Base-by-base conservation (phyloP, 352 stramenopile species). In the Globisporangium mamillatum region DNA sequence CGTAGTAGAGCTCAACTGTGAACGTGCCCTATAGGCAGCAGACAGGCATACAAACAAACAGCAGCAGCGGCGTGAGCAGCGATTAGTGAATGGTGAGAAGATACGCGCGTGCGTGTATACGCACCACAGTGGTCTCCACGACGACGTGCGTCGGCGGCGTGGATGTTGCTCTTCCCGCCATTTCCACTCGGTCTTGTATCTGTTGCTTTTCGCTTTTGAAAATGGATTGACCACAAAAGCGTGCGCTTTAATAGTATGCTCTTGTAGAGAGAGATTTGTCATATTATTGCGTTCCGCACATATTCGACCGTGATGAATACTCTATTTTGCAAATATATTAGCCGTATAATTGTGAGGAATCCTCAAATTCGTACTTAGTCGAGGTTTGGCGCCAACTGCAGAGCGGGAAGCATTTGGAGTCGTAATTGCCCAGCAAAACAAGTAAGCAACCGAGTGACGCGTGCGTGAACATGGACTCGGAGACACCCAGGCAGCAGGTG, bases 1-100 rank as follows among this genome's bases (percentile, higher is more conserved):
- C 81, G 64, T 82, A 91, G 84, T 98, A 98, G 32, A 98, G 73
- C 75, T 98, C 95, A 67, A 98, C 78, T 10, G 88, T 96, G 68
- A 98, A 98, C 18, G 82, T 79, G 27, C 93, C 93, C 88, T 95
- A 34, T 5, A 22, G 46, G 27, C 8, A 27, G 32, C 60, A 61
- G 6, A 32, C 24, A 9, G 29, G 29, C 29, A 54, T 6, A 12
- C 22, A 10, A 1, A n/a, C 16, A 29, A 22, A 52, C 2, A 48
- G 22, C 18, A 38, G 9, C 36, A 57, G 8, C 1, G 41, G 20
- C 25, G 52, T 44, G 12, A 41, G 38, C 32, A 46, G 60, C 3
- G 20, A 50, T 24, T 16, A 22, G 52, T 4, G 0, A n/a, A 16
- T 32, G 16, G 4, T 50, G 1, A 8, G 22, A 4, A 57, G 9